Conservation (phyloP, 495 filamentous ascomycete genomes). For the Talaromyces stipitatus region DNA sequence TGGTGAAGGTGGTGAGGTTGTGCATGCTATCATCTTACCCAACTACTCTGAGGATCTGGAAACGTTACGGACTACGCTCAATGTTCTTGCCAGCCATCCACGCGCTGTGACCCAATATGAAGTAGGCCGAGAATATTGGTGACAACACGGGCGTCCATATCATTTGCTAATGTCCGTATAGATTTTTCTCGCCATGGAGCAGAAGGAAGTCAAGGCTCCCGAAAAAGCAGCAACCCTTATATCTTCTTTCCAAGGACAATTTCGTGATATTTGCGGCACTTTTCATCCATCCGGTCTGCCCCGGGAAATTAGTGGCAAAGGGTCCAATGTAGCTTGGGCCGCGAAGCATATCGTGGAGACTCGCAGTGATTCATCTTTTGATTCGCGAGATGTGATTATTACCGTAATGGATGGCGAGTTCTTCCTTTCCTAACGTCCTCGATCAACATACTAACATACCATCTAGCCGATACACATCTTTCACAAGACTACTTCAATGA, state of each 20-base stretch:
- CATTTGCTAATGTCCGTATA: conserved; percentile 17
- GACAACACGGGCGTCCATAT: conserved; percentile 8
- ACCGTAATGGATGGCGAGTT: conserved; percentile 62
- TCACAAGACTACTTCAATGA: conserved; percentile 55
- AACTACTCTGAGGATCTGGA: conserved; percentile 65
- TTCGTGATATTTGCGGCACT: conserved; percentile 52
- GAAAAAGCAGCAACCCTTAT: conserved; percentile 48
- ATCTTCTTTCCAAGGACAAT: conserved; percentile 48
- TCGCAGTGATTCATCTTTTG: conserved; percentile 30
- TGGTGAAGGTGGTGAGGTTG: conserved; percentile 23
- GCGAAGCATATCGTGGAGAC: conserved; percentile 52
- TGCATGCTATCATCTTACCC: conserved; percentile 60
- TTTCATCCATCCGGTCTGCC: conserved; percentile 54
- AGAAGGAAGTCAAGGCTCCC: conserved; percentile 45
- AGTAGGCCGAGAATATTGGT: conserved; percentile 34
- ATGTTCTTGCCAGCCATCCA: conserved; percentile 57
- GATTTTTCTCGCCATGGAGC: conserved; percentile 68
- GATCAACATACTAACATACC: not conserved
- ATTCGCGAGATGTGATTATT: conserved; percentile 52
- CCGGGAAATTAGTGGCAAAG: conserved; percentile 58
- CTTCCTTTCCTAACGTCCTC: no score
- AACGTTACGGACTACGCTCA: conserved; percentile 55
- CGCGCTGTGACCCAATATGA: conserved; percentile 57
- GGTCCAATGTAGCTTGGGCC: conserved; percentile 61
- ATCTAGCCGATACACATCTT: conserved; percentile 60